These are phyloP conservation scores for Psilocybe mexicana DNA, from an alignment of 1,284 basidiomycete species.

Conservation along the genomic window DNA sequence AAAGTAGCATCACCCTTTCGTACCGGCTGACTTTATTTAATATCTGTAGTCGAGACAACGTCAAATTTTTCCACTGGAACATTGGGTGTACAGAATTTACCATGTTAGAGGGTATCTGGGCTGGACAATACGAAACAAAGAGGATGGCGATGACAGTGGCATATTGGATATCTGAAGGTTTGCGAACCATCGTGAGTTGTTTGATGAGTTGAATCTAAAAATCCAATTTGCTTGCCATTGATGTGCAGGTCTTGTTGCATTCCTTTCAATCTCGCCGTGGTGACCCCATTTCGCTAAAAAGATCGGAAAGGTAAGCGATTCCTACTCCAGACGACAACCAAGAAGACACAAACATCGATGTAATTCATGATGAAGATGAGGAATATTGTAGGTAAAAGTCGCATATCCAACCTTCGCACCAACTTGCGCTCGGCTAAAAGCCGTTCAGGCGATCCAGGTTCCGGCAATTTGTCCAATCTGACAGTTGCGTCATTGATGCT, in stretches of 20 bases:
- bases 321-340: not conserved
- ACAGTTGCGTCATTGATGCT: not conserved
- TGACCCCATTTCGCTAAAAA: slow-evolving; percentile 59
- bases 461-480: slow-evolving; percentile 13
- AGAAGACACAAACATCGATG: slow-evolving; percentile 50
- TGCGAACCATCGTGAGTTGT: not conserved
- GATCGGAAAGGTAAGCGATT: not conserved
- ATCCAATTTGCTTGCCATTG: slow-evolving; percentile 34
- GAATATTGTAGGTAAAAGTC: slow-evolving; percentile 61
- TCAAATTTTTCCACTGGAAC: not conserved
- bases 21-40: slow-evolving; percentile 55
- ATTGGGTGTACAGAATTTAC: slow-evolving; percentile 28
- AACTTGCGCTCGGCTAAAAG: slow-evolving; percentile 29
- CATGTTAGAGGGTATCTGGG: slow-evolving; percentile 70
- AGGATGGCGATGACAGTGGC: slow-evolving; percentile 58
- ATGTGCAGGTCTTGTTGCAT: slow-evolving; percentile 57
- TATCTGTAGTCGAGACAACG: slow-evolving; percentile 34
- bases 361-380: slow-evolving; percentile 70
- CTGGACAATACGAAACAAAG: slow-evolving; percentile 60
- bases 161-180: slow-evolving; percentile 56
- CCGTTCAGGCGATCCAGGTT: slow-evolving; percentile 21
- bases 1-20: too few relatives aligned
- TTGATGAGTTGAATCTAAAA: not conserved
- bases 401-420: slow-evolving; percentile 56
- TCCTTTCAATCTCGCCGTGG: slow-evolving; percentile 61